A percentile compares a stretch with the other conserved stretches of the same genome.
These are phyloP conservation scores for Xylaria polymorpha DNA, from an alignment of 2,329 filamentous ascomycete genomes.

Conservation along the genomic window DNA sequence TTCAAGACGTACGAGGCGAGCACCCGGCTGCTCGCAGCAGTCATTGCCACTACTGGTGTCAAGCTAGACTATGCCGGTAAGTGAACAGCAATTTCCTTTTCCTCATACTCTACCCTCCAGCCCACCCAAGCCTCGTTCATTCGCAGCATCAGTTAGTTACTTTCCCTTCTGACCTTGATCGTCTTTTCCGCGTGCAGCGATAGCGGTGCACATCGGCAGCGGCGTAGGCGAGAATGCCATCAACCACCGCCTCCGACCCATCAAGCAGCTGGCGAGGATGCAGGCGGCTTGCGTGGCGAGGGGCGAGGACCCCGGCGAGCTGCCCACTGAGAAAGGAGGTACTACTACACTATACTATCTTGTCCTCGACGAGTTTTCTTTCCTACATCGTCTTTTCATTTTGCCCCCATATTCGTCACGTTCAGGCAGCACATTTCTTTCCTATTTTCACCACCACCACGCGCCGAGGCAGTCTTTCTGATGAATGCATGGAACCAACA, in stretches of 20 bases:
- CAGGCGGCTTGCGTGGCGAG: constrained; percentile 49
- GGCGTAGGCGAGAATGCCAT: constrained; percentile 51
- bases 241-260: constrained; percentile 54
- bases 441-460: not conserved
- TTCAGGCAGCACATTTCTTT: not conserved
- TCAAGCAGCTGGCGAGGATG: constrained; percentile 54
- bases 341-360: constrained; percentile 29
- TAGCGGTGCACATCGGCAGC: constrained; percentile 48
- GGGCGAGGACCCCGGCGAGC: constrained; percentile 51
- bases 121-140: not conserved
- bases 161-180: constrained; percentile 23
- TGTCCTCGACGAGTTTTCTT: not conserved
- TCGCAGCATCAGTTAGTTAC: not conserved
- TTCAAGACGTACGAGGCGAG: constrained; percentile 71
- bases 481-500: constrained; percentile 7
- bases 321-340: constrained; percentile 55
- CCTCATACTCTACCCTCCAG: not conserved
- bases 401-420: not conserved
- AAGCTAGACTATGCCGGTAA: constrained; percentile 73
- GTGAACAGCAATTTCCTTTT: constrained; percentile 41
- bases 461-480: constrained; percentile 15
- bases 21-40: constrained; percentile 69
- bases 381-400: constrained; percentile 12
- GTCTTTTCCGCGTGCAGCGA: constrained; percentile 35
- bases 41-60: constrained; percentile 65